Percentiles rank a stretch among this genome's conserved stretches.
Conservation (phyloP, 2,329 filamentous ascomycete genomes). For the Monosporascus sp. region DNA sequence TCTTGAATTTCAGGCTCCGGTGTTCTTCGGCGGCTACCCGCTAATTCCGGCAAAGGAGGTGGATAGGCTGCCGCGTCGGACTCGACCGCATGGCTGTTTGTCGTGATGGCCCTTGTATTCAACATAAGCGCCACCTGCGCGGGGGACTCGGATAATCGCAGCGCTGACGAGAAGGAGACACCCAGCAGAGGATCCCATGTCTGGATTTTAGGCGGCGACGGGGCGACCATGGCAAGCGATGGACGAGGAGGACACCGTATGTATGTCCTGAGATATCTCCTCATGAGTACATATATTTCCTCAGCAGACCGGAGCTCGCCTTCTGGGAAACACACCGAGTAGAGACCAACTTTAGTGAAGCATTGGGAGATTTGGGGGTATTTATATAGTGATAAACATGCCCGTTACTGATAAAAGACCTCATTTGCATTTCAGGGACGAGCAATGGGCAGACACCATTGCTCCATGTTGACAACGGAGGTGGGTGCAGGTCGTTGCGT, state of each 20-base stretch:
- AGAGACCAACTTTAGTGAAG: constrained; percentile 8
- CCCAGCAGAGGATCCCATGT: constrained; percentile 30
- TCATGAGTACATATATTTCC: constrained; percentile 6
- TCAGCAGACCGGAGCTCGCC: neutral
- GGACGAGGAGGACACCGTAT: neutral
- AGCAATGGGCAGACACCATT: constrained; percentile 10
- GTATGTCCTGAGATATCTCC: constrained; percentile 4
- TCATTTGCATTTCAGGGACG: no score
- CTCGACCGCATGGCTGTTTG: neutral
- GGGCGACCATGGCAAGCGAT: constrained; percentile 16
- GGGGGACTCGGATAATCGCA: constrained; percentile 8
- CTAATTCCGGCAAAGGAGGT: neutral
- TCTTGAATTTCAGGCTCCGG: neutral
- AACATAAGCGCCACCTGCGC: constrained; percentile 7
- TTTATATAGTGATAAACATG: constrained; percentile 2
- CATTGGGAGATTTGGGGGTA: constrained; percentile 23
- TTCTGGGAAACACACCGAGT: constrained; percentile 15
- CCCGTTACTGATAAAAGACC: no score
- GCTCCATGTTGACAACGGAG: constrained; percentile 23
- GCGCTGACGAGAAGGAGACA: constrained; percentile 24
- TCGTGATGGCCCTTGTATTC: constrained; percentile 1
- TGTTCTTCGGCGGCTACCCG: no score
- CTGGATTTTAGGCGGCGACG: constrained; percentile 20
- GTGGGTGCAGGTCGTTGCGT: constrained; percentile 2
- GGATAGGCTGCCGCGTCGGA: neutral